Evolutionary conservation across 2,329 filamentous ascomycete genomes (phyloP).

Genomic region (Paecilomyces sp.): DNA sequence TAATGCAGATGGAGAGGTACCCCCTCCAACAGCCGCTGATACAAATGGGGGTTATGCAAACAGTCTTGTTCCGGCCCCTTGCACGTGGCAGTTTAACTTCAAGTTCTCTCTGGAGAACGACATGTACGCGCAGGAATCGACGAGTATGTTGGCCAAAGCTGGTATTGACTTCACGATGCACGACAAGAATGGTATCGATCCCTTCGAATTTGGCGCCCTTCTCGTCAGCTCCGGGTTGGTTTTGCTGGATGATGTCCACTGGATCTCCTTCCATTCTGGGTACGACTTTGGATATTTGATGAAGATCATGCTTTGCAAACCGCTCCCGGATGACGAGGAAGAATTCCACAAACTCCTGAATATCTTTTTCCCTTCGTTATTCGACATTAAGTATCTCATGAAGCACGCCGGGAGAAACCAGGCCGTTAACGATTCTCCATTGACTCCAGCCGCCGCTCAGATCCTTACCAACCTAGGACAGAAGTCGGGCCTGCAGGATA

Average conservation of each 20-base stretch:
- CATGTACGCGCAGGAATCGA: slow-evolving; percentile 96
- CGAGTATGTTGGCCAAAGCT: slow-evolving; percentile 79
- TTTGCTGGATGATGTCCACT: slow-evolving; percentile 78
- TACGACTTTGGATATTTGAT: slow-evolving; percentile 98
- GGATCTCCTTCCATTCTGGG: slow-evolving; percentile 96
- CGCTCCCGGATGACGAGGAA: slow-evolving; percentile 79
- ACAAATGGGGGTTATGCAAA: slow-evolving; percentile 44
- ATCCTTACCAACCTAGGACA: slow-evolving; percentile 79
- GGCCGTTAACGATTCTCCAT: slow-evolving; percentile 55
- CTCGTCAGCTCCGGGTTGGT: slow-evolving; percentile 89
- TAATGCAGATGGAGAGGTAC: slow-evolving; percentile 80
- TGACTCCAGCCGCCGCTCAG: slow-evolving; percentile 59
- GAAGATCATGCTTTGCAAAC: slow-evolving; percentile 79
- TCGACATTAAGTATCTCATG: slow-evolving; percentile 96
- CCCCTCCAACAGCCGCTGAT: slow-evolving; percentile 59
- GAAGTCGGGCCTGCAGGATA: slow-evolving; percentile 86
- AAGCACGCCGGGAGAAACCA: slow-evolving; percentile 73
- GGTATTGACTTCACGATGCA: slow-evolving; percentile 88
- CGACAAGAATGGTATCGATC: slow-evolving; percentile 83
- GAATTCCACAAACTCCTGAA: slow-evolving; percentile 85
- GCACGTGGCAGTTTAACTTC: slow-evolving; percentile 99
- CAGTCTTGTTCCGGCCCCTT: slow-evolving; percentile 59
- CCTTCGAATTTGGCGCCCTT: slow-evolving; percentile 77
- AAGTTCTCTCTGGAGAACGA: slow-evolving; percentile 89
- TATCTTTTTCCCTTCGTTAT: slow-evolving; percentile 86